These are phyloP conservation scores for Alectoria sarmentosa DNA, from an alignment of 495 filamentous ascomycete species.

Conservation along the genomic window DNA sequence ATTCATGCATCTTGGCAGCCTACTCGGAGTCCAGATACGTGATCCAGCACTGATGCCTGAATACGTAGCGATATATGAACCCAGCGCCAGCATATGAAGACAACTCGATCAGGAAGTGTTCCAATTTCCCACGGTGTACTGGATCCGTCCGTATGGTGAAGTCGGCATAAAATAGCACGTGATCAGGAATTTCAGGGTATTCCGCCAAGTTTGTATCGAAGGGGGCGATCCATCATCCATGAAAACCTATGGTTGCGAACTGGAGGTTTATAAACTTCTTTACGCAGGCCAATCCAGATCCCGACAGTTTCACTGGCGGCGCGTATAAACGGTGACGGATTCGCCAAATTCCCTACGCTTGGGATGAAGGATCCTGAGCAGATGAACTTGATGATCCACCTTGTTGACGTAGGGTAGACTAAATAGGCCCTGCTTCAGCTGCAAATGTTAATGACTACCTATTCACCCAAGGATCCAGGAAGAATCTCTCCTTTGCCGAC, in stretches of 20 bases:
- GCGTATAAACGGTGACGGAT: neutral
- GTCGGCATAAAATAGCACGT: neutral
- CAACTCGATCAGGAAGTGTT: neutral
- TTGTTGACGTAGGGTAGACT: neutral
- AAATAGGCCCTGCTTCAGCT: neutral
- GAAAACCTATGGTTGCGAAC: neutral
- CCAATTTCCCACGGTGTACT: neutral
- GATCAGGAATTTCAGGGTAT: neutral
- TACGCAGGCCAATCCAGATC: neutral
- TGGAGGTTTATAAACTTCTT: too few species aligned
- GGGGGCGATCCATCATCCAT: too few species aligned
- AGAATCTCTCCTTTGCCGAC: neutral
- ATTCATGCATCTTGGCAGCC: neutral
- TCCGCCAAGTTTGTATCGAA: neutral
- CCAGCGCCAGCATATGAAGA: neutral
- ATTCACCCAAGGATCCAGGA: neutral
- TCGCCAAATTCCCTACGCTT: neutral
- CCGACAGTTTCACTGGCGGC: neutral
- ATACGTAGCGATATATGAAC: neutral
- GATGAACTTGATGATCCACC: neutral
- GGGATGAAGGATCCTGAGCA: neutral
- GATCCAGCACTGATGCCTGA: neutral
- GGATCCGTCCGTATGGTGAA: neutral
- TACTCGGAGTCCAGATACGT: neutral
- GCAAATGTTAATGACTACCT: neutral